Conservation (phyloP, 441 rosid species). For the Bocquillonia castaneifolia region DNA sequence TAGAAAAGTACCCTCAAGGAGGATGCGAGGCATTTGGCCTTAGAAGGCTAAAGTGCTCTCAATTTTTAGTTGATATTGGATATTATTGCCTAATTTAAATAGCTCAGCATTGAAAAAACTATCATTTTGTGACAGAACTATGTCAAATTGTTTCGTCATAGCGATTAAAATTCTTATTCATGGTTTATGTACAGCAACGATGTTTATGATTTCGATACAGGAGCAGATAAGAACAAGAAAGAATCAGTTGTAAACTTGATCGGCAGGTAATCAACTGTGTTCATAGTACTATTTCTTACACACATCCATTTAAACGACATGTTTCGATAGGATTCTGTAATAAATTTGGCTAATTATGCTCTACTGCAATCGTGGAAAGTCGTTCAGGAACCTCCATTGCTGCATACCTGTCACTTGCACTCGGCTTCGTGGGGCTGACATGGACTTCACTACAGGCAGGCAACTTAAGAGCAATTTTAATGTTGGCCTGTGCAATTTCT, state of each 20-base stretch:
- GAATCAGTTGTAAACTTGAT: constrained; percentile 85
- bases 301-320: background rate
- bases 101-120: too few relatives aligned
- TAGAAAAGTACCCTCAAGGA: too few relatives aligned
- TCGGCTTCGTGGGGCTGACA: constrained; percentile 56
- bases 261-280: constrained; percentile 51
- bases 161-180: constrained; percentile 18
- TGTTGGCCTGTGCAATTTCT: constrained; percentile 54
- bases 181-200: constrained; percentile 67
- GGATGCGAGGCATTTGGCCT: too few relatives aligned
- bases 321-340: background rate
- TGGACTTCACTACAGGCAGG: constrained; percentile 55
- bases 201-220: constrained; percentile 90
- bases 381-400: constrained; percentile 56
- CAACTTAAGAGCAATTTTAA: constrained; percentile 45
- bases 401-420: constrained; percentile 49
- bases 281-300: background rate
- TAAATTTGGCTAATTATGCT: constrained; percentile 20
- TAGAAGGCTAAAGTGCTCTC: too few relatives aligned
- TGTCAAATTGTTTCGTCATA: background rate
- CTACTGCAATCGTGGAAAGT: constrained; percentile 38
- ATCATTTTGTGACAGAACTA: background rate
- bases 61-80: too few relatives aligned
- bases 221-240: constrained; percentile 83
- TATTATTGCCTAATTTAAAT: too few relatives aligned